phyloP scores from a whole-genome alignment of 805 yeast species.

The Saccharomycopsis microspora region DNA sequence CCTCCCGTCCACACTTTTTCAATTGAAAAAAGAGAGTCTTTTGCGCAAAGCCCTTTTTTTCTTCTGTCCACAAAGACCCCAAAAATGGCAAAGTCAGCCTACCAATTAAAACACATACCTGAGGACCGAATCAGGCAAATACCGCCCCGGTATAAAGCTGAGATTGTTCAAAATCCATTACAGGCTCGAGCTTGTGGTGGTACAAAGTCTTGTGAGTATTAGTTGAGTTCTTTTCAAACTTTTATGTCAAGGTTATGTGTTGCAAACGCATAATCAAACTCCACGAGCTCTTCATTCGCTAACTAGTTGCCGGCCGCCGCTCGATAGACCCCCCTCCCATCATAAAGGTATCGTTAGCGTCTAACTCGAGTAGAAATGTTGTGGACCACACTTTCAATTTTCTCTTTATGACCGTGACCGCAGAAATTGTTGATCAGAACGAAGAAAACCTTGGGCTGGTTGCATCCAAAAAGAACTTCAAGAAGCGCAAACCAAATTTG shows the following conservation, averaged over 20 bases:
- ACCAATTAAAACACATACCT: constrained; percentile 7
- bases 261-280: neutral
- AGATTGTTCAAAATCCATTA: constrained; percentile 23
- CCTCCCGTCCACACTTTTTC: no score
- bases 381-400: constrained; percentile 12
- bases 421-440: constrained; percentile 12
- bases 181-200: constrained; percentile 26
- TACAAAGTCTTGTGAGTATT: constrained; percentile 20
- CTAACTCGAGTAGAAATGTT: constrained; percentile 2
- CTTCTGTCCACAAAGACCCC: neutral
- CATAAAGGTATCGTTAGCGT: constrained; percentile 3
- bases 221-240: neutral
- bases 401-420: constrained; percentile 14
- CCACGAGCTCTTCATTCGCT: neutral
- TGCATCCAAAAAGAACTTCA: constrained; percentile 12
- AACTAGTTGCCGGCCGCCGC: constrained; percentile 12
- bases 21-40: no score
- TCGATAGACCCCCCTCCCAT: constrained; percentile 15
- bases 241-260: neutral
- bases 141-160: constrained; percentile 11
- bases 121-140: constrained; percentile 6
- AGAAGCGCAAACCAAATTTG: constrained; percentile 12
- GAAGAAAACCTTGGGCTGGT: constrained; percentile 10
- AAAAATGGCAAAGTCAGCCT: constrained; percentile 12
- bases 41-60: no score